Percentiles rank a stretch among this genome's conserved stretches.
phyloP scores from a whole-genome alignment of 768 basidiomycete species.

The Mycena sanguinolenta region DNA sequence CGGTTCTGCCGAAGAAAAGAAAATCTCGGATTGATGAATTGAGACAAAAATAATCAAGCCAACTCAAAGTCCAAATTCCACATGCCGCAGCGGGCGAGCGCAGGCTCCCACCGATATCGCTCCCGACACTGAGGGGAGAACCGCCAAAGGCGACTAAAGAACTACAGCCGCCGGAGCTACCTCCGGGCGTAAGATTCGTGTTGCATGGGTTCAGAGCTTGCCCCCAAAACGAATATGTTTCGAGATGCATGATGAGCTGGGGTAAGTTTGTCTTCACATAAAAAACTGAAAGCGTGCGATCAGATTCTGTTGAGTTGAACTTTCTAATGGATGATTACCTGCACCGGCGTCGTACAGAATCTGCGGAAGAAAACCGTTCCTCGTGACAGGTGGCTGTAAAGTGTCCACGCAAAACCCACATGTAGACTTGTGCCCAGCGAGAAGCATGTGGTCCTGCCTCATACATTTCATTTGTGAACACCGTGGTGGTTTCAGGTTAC shows the following conservation, averaged over 20 bases:
- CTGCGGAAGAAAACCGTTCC: constrained; percentile 45
- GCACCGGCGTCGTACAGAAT: constrained; percentile 58
- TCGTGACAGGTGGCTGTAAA: constrained; percentile 22
- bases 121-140: constrained; percentile 59
- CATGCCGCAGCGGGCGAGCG: constrained; percentile 47
- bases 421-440: constrained; percentile 56
- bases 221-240: constrained; percentile 50
- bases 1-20: constrained; percentile 22
- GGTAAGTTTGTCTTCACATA: constrained; percentile 61
- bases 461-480: background rate
- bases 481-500: constrained; percentile 39
- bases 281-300: constrained; percentile 45
- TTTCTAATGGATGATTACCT: constrained; percentile 35
- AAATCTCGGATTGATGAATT: background rate
- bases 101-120: constrained; percentile 51
- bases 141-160: constrained; percentile 62
- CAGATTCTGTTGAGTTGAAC: background rate
- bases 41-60: background rate
- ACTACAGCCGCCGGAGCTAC: constrained; percentile 67
- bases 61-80: constrained; percentile 36
- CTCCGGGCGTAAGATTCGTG: constrained; percentile 57
- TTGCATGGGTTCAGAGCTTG: constrained; percentile 60
- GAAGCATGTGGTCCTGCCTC: constrained; percentile 52
- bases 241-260: constrained; percentile 57
- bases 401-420: constrained; percentile 49